Base-by-base conservation (phyloP, 73 alveolate genomes). In the Halteria grandinella region DNA sequence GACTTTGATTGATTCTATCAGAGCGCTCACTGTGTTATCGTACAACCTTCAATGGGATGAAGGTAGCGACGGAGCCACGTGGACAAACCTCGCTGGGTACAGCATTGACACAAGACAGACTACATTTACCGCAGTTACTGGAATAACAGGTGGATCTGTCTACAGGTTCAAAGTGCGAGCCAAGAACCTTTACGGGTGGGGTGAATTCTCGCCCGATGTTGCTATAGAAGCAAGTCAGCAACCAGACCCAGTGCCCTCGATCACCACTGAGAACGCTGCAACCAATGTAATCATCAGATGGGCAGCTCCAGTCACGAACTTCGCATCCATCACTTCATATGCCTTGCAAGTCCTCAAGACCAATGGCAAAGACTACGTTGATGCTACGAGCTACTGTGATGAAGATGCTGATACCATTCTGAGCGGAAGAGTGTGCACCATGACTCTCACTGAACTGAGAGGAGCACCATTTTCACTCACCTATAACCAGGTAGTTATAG, bases 131-230 rank as follows among this genome's bases (percentile, higher is more conserved):
- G 51, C 44, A 15, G 44, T 64, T 0, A 47, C 88, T 5, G 52
- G 64, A 28, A 64, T 58, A 27, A 27, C 31, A 28, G 62, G 74
- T 23, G 62, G 72, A 7, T 15, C 36, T 1, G n/a, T 45, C 24
- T 76, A 76, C 43, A 31, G 54, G 25, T 58, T 50, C 57, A 34
- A 55, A 60, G 88, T 76, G 1, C 25, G 63, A 31, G 88, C 88
- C 44, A 57, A 58, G 15, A 76, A 76, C 33, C 21, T 76, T 23
- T 69, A 76, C 48, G 88, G 88, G 27, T 76, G 79, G 80, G 88
- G 88, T 45, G 74, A 25, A 27, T 39, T 21, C 74, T 45, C 75
- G 1, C 25, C 10, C 27, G 60, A 59, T 0, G 25, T 47, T 11
- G 3, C 70, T 1, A 55, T 76, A 14, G 18, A 55, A 10, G 81